phyloP scores from a whole-genome alignment of 2,329 filamentous ascomycete genomes.

The Zelopaecilomyces penicillatus region DNA sequence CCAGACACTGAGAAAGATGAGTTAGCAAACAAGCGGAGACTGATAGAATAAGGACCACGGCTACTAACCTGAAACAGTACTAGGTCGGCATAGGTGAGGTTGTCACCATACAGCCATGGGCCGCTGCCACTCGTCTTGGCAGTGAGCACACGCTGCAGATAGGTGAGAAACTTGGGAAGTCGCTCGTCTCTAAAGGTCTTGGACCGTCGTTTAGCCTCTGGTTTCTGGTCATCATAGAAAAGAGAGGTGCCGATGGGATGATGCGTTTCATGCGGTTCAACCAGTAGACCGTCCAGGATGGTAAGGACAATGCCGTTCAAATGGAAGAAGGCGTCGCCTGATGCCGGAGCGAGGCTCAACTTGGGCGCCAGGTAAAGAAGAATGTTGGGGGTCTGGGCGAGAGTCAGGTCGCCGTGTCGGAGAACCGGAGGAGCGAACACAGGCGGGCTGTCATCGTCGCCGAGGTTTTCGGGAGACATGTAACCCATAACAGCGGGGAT shows the following conservation, averaged over 20 bases:
- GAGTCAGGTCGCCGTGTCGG: slow-evolving; percentile 49
- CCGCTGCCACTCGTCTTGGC: slow-evolving; percentile 46
- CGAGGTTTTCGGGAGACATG: slow-evolving; percentile 35
- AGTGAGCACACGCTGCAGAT: slow-evolving; percentile 59
- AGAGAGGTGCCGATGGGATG: slow-evolving; percentile 54
- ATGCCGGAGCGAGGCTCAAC: slow-evolving; percentile 44
- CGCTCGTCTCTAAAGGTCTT: slow-evolving; percentile 51
- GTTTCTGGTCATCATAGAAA: slow-evolving; percentile 71
- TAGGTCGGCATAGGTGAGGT: slow-evolving; percentile 63
- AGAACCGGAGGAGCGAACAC: slow-evolving; percentile 60
- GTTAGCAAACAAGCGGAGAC: slow-evolving; percentile 3
- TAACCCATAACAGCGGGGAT: slow-evolving; percentile 39
- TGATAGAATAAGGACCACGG: neutral
- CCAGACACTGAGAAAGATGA: slow-evolving; percentile 31
- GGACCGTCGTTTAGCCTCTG: slow-evolving; percentile 50
- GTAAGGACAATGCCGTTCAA: slow-evolving; percentile 60
- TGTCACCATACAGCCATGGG: slow-evolving; percentile 57
- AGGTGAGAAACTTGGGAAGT: slow-evolving; percentile 64
- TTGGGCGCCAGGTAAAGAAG: slow-evolving; percentile 58
- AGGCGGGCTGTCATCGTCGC: slow-evolving; percentile 53
- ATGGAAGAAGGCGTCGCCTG: slow-evolving; percentile 39
- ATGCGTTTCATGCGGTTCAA: slow-evolving; percentile 68
- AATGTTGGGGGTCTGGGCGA: slow-evolving; percentile 67
- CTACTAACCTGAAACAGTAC: slow-evolving; percentile 59
- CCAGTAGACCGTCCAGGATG: slow-evolving; percentile 60